These are phyloP conservation scores for Wilhelminamyces savonicus DNA, from an alignment of 805 yeast species.

Conservation along the genomic window DNA sequence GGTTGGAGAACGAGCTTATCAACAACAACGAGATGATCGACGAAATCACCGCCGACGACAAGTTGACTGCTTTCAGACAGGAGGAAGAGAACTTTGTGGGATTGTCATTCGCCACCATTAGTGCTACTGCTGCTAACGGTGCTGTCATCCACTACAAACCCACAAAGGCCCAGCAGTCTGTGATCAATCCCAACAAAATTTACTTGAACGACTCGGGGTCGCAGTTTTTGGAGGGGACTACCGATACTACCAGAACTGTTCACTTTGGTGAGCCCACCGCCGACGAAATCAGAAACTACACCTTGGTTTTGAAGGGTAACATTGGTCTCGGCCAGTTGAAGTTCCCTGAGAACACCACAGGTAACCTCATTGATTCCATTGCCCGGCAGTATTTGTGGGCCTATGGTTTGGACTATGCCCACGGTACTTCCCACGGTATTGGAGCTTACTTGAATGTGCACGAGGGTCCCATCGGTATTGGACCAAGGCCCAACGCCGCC, in stretches of 20 bases:
- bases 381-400: slow-evolving; percentile 57
- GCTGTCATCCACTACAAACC: slow-evolving; percentile 77
- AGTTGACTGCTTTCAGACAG: slow-evolving; percentile 30
- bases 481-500: slow-evolving; percentile 46
- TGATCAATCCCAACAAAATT: slow-evolving; percentile 52
- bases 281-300: slow-evolving; percentile 45
- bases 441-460: slow-evolving; percentile 59
- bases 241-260: slow-evolving; percentile 65
- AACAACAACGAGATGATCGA: slow-evolving; percentile 36
- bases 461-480: slow-evolving; percentile 60
- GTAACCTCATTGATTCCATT: slow-evolving; percentile 47
- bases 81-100: slow-evolving; percentile 49
- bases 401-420: slow-evolving; percentile 52
- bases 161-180: slow-evolving; percentile 29
- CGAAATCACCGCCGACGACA: slow-evolving; percentile 57
- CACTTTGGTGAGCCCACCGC: slow-evolving; percentile 44
- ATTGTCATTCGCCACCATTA: slow-evolving; percentile 66
- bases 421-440: slow-evolving; percentile 63
- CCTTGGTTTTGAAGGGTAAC: slow-evolving; percentile 54
- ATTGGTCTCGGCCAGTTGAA: slow-evolving; percentile 41
- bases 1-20: slow-evolving; percentile 52
- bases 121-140: slow-evolving; percentile 71
- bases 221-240: slow-evolving; percentile 89
- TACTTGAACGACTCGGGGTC: slow-evolving; percentile 88
- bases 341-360: slow-evolving; percentile 53